Conservation (phyloP, 768 basidiomycete species). For the Mycena chlorophos region DNA sequence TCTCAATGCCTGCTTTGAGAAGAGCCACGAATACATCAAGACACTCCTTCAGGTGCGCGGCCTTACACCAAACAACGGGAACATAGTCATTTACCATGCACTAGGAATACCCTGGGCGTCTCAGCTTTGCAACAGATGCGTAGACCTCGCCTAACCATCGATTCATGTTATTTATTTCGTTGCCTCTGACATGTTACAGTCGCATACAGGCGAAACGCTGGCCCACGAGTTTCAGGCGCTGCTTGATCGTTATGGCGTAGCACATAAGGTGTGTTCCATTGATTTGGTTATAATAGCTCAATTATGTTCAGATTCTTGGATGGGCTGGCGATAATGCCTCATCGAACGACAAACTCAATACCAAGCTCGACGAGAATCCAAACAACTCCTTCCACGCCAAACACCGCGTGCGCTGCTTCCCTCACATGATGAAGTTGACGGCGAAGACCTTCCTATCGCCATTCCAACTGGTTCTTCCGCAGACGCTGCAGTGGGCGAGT, state of each 20-base stretch:
- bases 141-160: constrained; percentile 38
- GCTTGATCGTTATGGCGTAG: constrained; percentile 20
- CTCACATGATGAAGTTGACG: constrained; percentile 30
- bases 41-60: constrained; percentile 27
- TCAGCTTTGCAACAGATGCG: constrained; percentile 34
- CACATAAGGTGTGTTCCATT: constrained; percentile 23
- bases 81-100: not conserved
- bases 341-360: constrained; percentile 27
- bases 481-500: not conserved
- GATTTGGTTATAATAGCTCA: not conserved
- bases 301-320: constrained; percentile 21
- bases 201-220: constrained; percentile 28
- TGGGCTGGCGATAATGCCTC: constrained; percentile 30
- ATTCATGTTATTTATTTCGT: constrained; percentile 28
- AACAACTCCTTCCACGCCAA: constrained; percentile 12
- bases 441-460: constrained; percentile 4
- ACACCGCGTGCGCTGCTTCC: constrained; percentile 5
- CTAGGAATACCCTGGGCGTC: constrained; percentile 26
- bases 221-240: constrained; percentile 22
- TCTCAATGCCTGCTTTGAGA: constrained; percentile 29
- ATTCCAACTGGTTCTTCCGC: not conserved
- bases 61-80: not conserved
- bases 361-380: constrained; percentile 5
- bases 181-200: constrained; percentile 17
- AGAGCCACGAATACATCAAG: constrained; percentile 20